Evolutionary conservation across 495 filamentous ascomycete species (phyloP), one percentile per base, ranked within the genome.

Genomic region (Parachaetomium inaequale): DNA sequence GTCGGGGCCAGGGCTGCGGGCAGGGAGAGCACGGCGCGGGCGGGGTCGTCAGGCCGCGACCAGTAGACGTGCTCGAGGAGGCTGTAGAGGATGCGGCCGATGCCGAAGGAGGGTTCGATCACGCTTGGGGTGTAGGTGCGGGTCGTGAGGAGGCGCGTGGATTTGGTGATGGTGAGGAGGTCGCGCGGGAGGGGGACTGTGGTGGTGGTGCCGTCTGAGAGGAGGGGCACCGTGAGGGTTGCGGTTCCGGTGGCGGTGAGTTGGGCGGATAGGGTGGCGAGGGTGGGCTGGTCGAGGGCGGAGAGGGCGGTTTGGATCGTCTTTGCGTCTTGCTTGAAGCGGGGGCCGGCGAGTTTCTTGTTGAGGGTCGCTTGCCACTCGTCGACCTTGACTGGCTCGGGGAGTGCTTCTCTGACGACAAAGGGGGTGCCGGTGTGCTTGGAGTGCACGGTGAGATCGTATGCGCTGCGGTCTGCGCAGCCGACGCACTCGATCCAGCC

Each of bases 21-120:
- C 74, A 90, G 85, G 23, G 86, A 89, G 42, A 89, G 75, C 81
- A 88, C 86, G 68, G 84, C 85, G 66, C 88, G 83, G 23, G 84
- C 84, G 58, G 83, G 82, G 65, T 86, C 85, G 42, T 81, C 82
- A 49, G 81, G 77, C 49, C 88, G 82, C 32, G 81, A 84, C 63
- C 63, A 65, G 29, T 60, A 61, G 2, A 61, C 57, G 1, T 65
- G 58, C 14, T 64, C 62, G 3, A 51, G 23, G 11, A 62, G 28
- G 14, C 50, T 19, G 43, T 89, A 89, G 4, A 88, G 68, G 59
- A 89, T 88, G 49, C 87, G 78, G 25, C 86, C 86, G 68, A 89
- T 86, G 68, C 87, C 87, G 64, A 89, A 89, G 1, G 87, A 88
- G 0, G 87, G 87, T 70, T 89, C 87, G 51, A 88, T 88, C 43